Evolutionary conservation across 2,329 filamentous ascomycete genomes (phyloP).

Genomic region (Geosmithia flava): DNA sequence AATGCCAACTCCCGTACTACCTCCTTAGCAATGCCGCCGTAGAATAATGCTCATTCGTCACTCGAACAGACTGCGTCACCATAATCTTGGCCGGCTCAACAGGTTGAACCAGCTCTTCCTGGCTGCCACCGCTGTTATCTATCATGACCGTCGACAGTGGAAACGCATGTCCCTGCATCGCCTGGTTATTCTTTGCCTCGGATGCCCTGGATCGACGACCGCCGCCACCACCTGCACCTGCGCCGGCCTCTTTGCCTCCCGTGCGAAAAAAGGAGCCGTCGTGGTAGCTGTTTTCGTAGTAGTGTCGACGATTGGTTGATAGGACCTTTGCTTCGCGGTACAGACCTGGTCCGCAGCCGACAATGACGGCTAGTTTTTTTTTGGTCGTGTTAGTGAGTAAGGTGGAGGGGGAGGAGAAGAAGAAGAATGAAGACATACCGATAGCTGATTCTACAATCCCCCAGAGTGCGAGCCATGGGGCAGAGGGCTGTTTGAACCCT

Average conservation of each 20-base stretch:
- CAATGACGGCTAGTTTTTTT: conserved; percentile 5
- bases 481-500: conserved; percentile 4
- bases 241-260: too few relatives aligned
- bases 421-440: neutral
- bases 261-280: neutral
- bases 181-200: conserved; percentile 1
- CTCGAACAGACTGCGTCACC: conserved; percentile 5
- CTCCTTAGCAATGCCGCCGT: too few relatives aligned
- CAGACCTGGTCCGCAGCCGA: conserved; percentile 5
- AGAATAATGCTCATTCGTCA: too few relatives aligned
- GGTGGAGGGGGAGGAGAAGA: too few relatives aligned
- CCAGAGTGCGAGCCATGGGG: conserved; percentile 5
- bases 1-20: too few relatives aligned
- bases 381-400: neutral
- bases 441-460: conserved; percentile 5
- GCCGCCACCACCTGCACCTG: too few relatives aligned
- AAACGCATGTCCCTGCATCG: conserved; percentile 1
- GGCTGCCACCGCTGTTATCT: conserved; percentile 3
- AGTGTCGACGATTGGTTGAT: conserved; percentile 1
- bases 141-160: neutral
- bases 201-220: neutral
- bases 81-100: conserved; percentile 1
- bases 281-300: conserved; percentile 2
- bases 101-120: conserved; percentile 5
- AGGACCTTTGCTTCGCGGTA: conserved; percentile 4